Evolutionary conservation across 108 stramenopile species (phyloP), one percentile per base, ranked within the genome.

Genomic region (Cyclotella choctawhatcheeana): DNA sequence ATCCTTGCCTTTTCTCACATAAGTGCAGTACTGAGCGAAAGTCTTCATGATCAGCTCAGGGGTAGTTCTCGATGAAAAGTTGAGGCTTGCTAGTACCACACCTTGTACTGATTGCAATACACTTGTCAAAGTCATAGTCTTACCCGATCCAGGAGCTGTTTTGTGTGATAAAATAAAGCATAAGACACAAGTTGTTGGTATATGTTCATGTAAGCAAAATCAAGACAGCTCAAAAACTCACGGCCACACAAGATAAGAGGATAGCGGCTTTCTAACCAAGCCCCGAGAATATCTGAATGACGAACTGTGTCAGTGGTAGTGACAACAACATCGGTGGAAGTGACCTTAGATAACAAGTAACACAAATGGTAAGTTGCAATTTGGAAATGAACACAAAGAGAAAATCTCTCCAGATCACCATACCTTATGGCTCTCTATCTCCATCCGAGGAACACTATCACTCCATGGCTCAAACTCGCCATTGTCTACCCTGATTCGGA

Each of bases 71-170:
- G 90, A 93, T 24, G 93, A 94, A 77, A 99, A 99, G 84, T 97
- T 98, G 26, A 99, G 82, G 47, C 88, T 87, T 0, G 95, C 96
- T 22, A 98, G 83, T 13, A 93, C 91, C n/a, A 96, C 87, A 24
- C 97, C 90, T 65, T 97, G 96, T 35, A 97, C 85, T 12, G 88
- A 84, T 37, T 93, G 88, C n/a, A 99, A 86, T 14, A 97, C 96
- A 56, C 85, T 88, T 24, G 95, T 97, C 22, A 99, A 84, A 4
- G 99, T 98, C 98, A 99, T 99, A 14, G 96, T 98, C 65, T 99
- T 99, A 18, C 99, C 99, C 21, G 82, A 85, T 14, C 99, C 81
- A 14, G 99, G 99, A 5, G 99, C 47, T 48, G 18, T 48, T n/a
- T 48, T 4, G 12, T 40, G 37, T 17, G 16, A n/a, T n/a, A 48